Percentiles rank a stretch among this genome's conserved stretches.
phyloP scores from a whole-genome alignment of 2,329 filamentous ascomycete species.

The Colletotrichum scovillei region DNA sequence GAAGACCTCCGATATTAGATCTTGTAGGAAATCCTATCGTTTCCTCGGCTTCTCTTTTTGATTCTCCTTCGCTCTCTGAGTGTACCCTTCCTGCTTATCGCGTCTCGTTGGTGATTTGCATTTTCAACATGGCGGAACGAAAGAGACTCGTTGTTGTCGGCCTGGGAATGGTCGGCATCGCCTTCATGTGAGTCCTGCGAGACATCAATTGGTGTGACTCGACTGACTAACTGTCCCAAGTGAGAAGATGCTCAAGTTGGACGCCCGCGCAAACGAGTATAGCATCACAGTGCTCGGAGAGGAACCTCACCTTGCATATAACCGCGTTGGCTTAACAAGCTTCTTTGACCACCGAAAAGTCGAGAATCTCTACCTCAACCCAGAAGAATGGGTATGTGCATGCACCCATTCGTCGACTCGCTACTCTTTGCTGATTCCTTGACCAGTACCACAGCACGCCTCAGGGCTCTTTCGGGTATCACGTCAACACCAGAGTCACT shows the following conservation, averaged over 20 bases:
- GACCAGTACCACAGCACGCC: constrained; percentile 74
- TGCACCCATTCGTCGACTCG: background rate
- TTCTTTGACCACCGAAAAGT: constrained; percentile 90
- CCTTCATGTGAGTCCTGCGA: constrained; percentile 77
- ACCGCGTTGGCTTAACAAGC: constrained; percentile 87
- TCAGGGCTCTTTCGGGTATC: constrained; percentile 77
- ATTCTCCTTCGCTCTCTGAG: background rate
- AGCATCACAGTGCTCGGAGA: constrained; percentile 89
- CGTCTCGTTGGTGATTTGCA: constrained; percentile 1
- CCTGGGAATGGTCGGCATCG: constrained; percentile 90
- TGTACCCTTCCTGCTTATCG: background rate
- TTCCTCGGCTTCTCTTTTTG: background rate
- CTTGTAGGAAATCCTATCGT: background rate
- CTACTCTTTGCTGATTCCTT: constrained; percentile 1
- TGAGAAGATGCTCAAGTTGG: constrained; percentile 89
- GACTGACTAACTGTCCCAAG: constrained; percentile 54
- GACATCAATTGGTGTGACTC: background rate
- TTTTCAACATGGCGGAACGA: constrained; percentile 54
- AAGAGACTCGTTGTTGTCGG: constrained; percentile 86
- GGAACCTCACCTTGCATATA: constrained; percentile 89
- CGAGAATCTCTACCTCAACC: constrained; percentile 90
- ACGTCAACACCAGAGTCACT: constrained; percentile 78
- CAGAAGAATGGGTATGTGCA: constrained; percentile 77
- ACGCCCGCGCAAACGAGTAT: constrained; percentile 80
- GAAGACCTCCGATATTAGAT: background rate